Conservation (phyloP, 1,284 basidiomycete genomes). For the Ceraceosorus bombacis region DNA sequence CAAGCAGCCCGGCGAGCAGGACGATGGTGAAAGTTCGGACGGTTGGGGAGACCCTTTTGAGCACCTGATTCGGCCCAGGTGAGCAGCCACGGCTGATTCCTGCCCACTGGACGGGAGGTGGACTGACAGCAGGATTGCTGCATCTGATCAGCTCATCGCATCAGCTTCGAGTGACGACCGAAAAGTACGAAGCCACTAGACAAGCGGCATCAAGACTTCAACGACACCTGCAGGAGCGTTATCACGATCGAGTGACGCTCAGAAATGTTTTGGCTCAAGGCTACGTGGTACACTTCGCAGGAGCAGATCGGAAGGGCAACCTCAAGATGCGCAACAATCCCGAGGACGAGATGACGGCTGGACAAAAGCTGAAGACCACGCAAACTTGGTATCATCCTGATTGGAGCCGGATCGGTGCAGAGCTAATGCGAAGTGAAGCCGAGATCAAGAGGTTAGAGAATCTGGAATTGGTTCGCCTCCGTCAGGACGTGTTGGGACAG, state of each 20-base stretch:
- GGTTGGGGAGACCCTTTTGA: slow-evolving; percentile 42
- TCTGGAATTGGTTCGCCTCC: slow-evolving; percentile 30
- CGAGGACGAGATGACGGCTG: slow-evolving; percentile 23
- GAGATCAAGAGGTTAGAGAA: slow-evolving; percentile 26
- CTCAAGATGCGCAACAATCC: slow-evolving; percentile 11
- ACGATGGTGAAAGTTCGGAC: slow-evolving; percentile 1
- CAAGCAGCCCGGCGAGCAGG: slow-evolving; percentile 3
- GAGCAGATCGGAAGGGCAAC: slow-evolving; percentile 7
- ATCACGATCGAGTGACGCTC: slow-evolving; percentile 23
- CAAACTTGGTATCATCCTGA: slow-evolving; percentile 33
- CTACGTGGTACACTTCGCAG: slow-evolving; percentile 37
- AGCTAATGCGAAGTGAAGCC: slow-evolving; percentile 19
- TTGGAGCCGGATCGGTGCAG: slow-evolving; percentile 31
- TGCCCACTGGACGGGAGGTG: no score
- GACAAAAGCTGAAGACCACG: slow-evolving; percentile 31
- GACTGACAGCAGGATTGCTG: no score
- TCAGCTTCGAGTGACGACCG: slow-evolving; percentile 19
- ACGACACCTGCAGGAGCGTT: slow-evolving; percentile 18
- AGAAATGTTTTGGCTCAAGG: slow-evolving; percentile 39
- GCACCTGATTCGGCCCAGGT: slow-evolving; percentile 39
- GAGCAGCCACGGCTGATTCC: neutral
- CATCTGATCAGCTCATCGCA: slow-evolving; percentile 17
- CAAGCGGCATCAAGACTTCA: slow-evolving; percentile 23
- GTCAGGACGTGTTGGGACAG: slow-evolving; percentile 22
- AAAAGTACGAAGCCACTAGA: slow-evolving; percentile 22